Evolutionary conservation across 495 filamentous ascomycete species (phyloP).

Genomic region (Evansstolkia leycettana): DNA sequence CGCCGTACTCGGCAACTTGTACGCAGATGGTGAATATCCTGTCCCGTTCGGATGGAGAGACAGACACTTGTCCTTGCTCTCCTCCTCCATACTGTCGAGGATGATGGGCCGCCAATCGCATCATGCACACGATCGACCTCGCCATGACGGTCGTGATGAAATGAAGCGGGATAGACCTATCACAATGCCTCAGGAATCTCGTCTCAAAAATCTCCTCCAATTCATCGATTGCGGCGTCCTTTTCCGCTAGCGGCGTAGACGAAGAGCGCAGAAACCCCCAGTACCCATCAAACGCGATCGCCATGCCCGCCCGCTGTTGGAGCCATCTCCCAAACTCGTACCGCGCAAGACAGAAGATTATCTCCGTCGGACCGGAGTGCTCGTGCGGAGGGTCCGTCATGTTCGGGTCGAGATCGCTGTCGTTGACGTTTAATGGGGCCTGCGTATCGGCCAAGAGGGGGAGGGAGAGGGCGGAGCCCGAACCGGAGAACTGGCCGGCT

Average conservation of each 20-base stretch:
- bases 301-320: conserved; percentile 14
- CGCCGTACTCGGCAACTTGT: conserved; percentile 23
- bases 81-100: conserved; percentile 26
- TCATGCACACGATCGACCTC: conserved; percentile 18
- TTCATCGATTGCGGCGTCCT: conserved; percentile 29
- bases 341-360: conserved; percentile 15
- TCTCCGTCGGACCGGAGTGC: conserved; percentile 10
- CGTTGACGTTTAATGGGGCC: conserved; percentile 27
- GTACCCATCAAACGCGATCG: conserved; percentile 15
- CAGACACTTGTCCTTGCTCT: conserved; percentile 7
- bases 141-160: conserved; percentile 37
- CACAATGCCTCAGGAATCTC: conserved; percentile 43
- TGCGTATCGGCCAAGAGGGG: conserved; percentile 15
- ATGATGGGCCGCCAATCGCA: conserved; percentile 26
- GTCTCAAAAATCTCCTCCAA: conserved; percentile 21
- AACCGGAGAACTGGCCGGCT: conserved; percentile 51
- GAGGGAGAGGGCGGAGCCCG: conserved; percentile 40
- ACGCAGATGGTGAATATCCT: conserved; percentile 25
- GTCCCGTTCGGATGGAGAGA: conserved; percentile 24
- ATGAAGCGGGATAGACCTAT: conserved; percentile 49
- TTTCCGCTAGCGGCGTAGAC: conserved; percentile 30
- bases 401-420: conserved; percentile 20
- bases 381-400: conserved; percentile 10
- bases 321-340: conserved; percentile 32
- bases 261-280: conserved; percentile 20